A percentile compares a stretch with the other conserved stretches of the same genome.
These are phyloP conservation scores for Yamadazyma triangularis DNA, from an alignment of 1,139 yeast species.

Conservation along the genomic window DNA sequence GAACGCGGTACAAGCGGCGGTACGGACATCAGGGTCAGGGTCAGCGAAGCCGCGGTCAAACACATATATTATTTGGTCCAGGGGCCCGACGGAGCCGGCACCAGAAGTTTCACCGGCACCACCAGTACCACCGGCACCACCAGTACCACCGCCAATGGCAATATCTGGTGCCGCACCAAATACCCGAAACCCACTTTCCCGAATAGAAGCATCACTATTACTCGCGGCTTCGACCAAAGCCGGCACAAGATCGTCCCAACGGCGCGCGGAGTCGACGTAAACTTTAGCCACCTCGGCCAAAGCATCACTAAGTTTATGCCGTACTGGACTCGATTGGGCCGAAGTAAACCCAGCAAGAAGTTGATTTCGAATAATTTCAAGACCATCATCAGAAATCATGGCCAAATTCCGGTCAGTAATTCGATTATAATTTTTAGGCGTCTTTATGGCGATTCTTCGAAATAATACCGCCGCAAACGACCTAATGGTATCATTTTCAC, in stretches of 20 bases:
- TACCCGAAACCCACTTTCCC: slow-evolving; percentile 90
- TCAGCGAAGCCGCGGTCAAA: slow-evolving; percentile 82
- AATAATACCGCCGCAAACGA: slow-evolving; percentile 84
- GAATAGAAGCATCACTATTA: slow-evolving; percentile 61
- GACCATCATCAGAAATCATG: slow-evolving; percentile 54
- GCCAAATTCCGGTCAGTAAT: slow-evolving; percentile 79
- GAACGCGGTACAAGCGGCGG: slow-evolving; percentile 89
- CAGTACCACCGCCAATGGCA: slow-evolving; percentile 45
- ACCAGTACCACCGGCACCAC: slow-evolving; percentile 19
- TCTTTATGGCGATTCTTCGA: slow-evolving; percentile 78
- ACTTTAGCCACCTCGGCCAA: slow-evolving; percentile 86
- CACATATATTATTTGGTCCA: slow-evolving; percentile 59
- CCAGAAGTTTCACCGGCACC: neutral
- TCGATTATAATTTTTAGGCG: slow-evolving; percentile 58
- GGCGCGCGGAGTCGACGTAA: slow-evolving; percentile 45
- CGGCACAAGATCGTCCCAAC: slow-evolving; percentile 79
- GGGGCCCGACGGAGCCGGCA: too few relatives aligned
- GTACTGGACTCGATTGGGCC: slow-evolving; percentile 61
- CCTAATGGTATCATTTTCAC: slow-evolving; percentile 49
- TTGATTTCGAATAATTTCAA: slow-evolving; percentile 57
- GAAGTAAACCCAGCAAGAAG: slow-evolving; percentile 70
- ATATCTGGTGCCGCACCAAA: slow-evolving; percentile 81
- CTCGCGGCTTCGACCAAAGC: slow-evolving; percentile 67
- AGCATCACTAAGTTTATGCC: slow-evolving; percentile 92
- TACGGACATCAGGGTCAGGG: slow-evolving; percentile 73